These are phyloP conservation scores for Rhamnella rubrinervis DNA, from an alignment of 331 rosid species.

Conservation along the genomic window DNA sequence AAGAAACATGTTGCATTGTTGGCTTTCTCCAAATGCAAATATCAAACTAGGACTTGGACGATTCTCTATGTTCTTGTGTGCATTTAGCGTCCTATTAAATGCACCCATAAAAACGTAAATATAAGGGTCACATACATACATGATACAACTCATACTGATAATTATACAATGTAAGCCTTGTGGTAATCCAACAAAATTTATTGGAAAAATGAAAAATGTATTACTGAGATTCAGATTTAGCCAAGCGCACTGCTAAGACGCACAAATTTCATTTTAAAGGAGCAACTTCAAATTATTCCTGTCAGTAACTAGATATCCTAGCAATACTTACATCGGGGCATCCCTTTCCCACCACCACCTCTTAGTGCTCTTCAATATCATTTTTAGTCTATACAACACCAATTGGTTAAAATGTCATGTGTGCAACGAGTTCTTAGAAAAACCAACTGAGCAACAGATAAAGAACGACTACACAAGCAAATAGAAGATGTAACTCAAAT, in stretches of 20 bases:
- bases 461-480: conserved; percentile 30
- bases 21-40: no score
- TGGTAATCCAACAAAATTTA: background rate
- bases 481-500: conserved; percentile 4
- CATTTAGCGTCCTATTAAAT: no score
- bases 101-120: no score
- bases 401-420: conserved; percentile 37
- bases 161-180: no score
- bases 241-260: conserved; percentile 25
- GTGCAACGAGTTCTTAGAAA: conserved; percentile 26
- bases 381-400: conserved; percentile 65
- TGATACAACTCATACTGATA: no score
- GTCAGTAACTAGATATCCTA: conserved; percentile 38
- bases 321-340: conserved; percentile 53
- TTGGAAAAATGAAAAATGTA: background rate
- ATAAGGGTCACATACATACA: no score
- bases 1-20: no score
- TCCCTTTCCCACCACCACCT: conserved; percentile 44
- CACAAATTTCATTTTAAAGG: conserved; percentile 35
- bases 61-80: no score
- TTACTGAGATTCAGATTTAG: conserved; percentile 10
- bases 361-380: conserved; percentile 58
- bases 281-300: conserved; percentile 56
- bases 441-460: conserved; percentile 47
- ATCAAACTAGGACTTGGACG: no score